A percentile compares a stretch with the other conserved stretches of the same genome.
phyloP scores from a whole-genome alignment of 208 protist species.

The Tritrichomonas musculus region DNA sequence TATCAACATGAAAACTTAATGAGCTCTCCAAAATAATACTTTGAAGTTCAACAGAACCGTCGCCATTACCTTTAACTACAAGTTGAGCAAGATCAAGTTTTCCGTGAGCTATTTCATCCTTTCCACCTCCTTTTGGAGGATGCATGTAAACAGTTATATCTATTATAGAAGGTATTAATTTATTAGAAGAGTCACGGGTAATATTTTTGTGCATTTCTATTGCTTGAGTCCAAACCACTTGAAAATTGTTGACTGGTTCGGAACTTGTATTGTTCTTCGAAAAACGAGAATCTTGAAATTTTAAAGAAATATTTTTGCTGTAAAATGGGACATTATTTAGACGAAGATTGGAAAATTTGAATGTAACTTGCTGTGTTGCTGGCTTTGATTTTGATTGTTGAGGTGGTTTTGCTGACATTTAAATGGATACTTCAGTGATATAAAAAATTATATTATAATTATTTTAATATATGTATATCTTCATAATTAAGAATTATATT shows the following conservation, averaged over 20 bases:
- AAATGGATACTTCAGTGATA: not conserved
- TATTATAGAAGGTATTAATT: not conserved
- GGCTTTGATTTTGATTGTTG: not conserved
- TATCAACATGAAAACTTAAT: not conserved
- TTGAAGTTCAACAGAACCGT: not conserved
- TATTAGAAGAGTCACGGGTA: not conserved
- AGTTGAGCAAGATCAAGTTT: not conserved
- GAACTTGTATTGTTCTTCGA: not conserved
- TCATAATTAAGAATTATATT: not conserved
- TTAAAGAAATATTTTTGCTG: not conserved
- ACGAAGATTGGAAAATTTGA: not conserved
- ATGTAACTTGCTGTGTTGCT: not conserved
- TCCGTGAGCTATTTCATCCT: not conserved
- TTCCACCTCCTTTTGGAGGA: not conserved
- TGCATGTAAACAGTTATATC: not conserved
- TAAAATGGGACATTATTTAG: slow-evolving; percentile 7
- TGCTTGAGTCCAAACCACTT: not conserved
- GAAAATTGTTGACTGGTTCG: not conserved
- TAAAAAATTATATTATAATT: not conserved
- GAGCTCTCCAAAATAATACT: not conserved
- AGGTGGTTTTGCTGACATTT: not conserved
- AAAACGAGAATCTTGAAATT: not conserved
- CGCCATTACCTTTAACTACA: not conserved
- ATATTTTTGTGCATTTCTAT: not conserved
- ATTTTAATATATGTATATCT: not conserved